phyloP scores from a whole-genome alignment of 768 basidiomycete genomes.

The Russula sp. region DNA sequence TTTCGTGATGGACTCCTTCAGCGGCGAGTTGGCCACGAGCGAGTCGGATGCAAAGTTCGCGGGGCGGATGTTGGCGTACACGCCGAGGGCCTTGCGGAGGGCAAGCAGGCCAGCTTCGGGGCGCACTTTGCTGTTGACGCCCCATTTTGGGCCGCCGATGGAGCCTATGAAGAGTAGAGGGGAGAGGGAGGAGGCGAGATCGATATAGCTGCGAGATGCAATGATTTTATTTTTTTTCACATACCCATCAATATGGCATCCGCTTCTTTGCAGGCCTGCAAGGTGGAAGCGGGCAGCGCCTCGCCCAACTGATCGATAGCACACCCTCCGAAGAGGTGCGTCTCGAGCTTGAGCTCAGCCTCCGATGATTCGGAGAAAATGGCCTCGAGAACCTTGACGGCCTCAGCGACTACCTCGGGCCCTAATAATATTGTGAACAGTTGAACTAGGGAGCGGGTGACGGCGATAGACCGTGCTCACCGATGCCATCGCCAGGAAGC shows the following conservation, averaged over 20 bases:
- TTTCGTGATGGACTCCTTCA: slow-evolving; percentile 74
- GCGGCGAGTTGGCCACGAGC: slow-evolving; percentile 80
- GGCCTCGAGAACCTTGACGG: slow-evolving; percentile 72
- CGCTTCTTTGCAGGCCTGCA: slow-evolving; percentile 85
- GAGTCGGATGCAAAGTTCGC: slow-evolving; percentile 92
- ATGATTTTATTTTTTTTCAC: slow-evolving; percentile 19
- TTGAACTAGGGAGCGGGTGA: background rate
- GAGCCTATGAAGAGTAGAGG: slow-evolving; percentile 54
- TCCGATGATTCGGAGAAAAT: slow-evolving; percentile 57
- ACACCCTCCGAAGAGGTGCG: slow-evolving; percentile 82
- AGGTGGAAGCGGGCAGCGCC: slow-evolving; percentile 76
- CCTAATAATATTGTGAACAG: slow-evolving; percentile 41
- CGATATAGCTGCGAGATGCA: background rate
- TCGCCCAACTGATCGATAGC: slow-evolving; percentile 88
- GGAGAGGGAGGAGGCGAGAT: background rate
- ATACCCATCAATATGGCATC: slow-evolving; percentile 95
- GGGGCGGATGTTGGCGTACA: slow-evolving; percentile 98
- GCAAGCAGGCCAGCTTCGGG: slow-evolving; percentile 88
- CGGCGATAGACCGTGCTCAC: slow-evolving; percentile 36
- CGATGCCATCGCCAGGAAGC: slow-evolving; percentile 96
- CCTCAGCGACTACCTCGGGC: slow-evolving; percentile 85
- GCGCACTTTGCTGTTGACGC: slow-evolving; percentile 77
- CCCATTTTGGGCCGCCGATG: slow-evolving; percentile 99
- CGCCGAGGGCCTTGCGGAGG: slow-evolving; percentile 86
- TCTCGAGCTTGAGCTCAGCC: slow-evolving; percentile 66